These are phyloP conservation scores for Erysiphe pulchra DNA, from an alignment of 2,329 filamentous ascomycete species.

Conservation along the genomic window DNA sequence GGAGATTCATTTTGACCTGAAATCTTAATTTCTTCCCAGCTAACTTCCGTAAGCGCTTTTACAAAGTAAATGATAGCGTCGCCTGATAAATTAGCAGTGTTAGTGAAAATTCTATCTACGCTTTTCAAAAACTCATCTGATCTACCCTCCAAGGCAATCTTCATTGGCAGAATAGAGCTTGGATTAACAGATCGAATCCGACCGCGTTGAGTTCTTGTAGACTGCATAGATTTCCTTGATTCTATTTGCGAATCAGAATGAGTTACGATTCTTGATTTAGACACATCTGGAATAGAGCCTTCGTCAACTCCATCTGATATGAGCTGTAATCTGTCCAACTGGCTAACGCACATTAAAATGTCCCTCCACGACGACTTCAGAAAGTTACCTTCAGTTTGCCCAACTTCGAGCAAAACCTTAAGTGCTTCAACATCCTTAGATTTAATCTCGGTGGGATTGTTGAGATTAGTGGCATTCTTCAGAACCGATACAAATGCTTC, in stretches of 20 bases:
- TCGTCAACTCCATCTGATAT: constrained; percentile 91
- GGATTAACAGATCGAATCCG: constrained; percentile 25
- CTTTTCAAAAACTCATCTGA: constrained; percentile 82
- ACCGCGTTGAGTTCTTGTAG: constrained; percentile 19
- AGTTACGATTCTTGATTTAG: constrained; percentile 48
- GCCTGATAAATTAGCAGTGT: constrained; percentile 75
- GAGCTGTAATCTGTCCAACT: constrained; percentile 81
- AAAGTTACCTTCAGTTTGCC: constrained; percentile 74
- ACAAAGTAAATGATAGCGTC: constrained; percentile 94
- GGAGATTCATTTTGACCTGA: constrained; percentile 90
- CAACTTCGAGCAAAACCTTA: constrained; percentile 74
- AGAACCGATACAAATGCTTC: constrained; percentile 87
- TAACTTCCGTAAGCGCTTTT: constrained; percentile 74
- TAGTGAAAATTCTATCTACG: constrained; percentile 90
- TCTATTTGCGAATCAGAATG: constrained; percentile 23
- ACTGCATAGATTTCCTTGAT: constrained; percentile 36
- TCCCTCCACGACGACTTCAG: constrained; percentile 86
- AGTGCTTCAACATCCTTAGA: constrained; percentile 91
- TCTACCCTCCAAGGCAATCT: constrained; percentile 75
- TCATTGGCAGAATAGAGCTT: constrained; percentile 29
- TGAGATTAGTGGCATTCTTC: constrained; percentile 82
- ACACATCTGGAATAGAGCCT: constrained; percentile 73
- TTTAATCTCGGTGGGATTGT: constrained; percentile 85
- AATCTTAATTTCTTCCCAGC: constrained; percentile 97
- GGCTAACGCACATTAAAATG: constrained; percentile 80